A percentile compares a stretch with the other conserved stretches of the same genome.
Conservation (phyloP, 768 basidiomycete species). For the Russula dissimulans region DNA sequence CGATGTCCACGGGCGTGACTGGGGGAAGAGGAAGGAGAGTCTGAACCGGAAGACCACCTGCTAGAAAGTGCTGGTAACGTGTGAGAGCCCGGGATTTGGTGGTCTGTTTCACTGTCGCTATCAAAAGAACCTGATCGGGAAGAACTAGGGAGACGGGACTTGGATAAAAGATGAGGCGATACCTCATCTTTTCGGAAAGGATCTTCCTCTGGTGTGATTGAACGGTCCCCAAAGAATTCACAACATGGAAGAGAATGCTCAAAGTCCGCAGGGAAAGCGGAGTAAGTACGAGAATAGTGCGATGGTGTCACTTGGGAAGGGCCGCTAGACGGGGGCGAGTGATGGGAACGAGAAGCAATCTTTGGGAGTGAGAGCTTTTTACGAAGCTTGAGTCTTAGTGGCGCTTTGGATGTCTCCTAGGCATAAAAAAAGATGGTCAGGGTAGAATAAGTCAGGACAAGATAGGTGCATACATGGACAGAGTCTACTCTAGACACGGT, state of each 20-base stretch:
- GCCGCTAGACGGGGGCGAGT: not conserved
- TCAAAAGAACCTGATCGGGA: not conserved
- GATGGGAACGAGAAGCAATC: not conserved
- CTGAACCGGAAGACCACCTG: constrained; percentile 6
- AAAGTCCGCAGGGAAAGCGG: not conserved
- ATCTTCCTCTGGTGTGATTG: constrained; percentile 16
- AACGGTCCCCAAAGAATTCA: not conserved
- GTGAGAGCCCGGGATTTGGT: not conserved
- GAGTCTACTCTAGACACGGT: not conserved
- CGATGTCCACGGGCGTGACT: not conserved
- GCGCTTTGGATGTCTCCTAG: not conserved
- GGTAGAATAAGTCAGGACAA: not conserved
- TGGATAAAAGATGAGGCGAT: not conserved
- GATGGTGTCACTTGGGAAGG: constrained; percentile 1
- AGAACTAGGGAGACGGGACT: not conserved
- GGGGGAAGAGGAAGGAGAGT: constrained; percentile 1
- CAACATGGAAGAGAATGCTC: not conserved
- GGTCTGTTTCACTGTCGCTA: not conserved
- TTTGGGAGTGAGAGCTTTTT: constrained; percentile 9
- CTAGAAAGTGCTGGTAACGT: constrained; percentile 5
- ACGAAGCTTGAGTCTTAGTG: constrained; percentile 1
- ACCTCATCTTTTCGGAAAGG: constrained; percentile 18
- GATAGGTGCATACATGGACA: not conserved
- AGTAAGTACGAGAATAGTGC: constrained; percentile 3
- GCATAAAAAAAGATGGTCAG: not conserved